Evolutionary conservation across 495 filamentous ascomycete genomes (phyloP), one percentile per base, ranked within the genome.

Genomic region (Neurospora hispaniola): DNA sequence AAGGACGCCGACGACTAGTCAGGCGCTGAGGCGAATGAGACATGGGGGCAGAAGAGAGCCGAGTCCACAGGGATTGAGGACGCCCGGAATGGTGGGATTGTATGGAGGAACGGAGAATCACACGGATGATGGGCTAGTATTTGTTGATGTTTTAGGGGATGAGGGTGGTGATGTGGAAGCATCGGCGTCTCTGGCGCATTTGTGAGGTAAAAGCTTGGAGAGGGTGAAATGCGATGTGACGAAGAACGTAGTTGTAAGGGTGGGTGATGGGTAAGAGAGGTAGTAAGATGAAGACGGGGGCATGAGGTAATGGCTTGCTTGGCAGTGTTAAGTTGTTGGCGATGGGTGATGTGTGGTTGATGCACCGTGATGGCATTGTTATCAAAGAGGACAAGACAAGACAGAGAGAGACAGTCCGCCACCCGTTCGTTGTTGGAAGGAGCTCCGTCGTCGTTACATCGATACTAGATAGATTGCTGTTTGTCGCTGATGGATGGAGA

Each of bases 91-190:
- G 68, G 74, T 69, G 71, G 84, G 83, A 11, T 77, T 86, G 40
- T 84, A 86, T 69, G 84, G 82, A 16, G 85, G 84, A 6, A 75
- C 76, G 39, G 85, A 87, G 75, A 87, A 86, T 66, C 54, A 66
- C 74, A 76, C 75, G 5, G 84, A 85, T 46, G 83, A 84, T 40
- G 73, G 73, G n/a, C 74, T 77, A 16, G 73, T 84, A 69, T 81
- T 82, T 71, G 74, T 80, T 35, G 76, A 81, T 70, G 76, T 78
- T 70, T 75, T 78, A 6, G 62, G 38, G 12, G 42, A 6, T 5
- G 59, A 69, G 46, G 62, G 40, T 2, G 54, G 5, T 62, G 23
- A 27, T 6, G 39, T 40, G 0, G 23, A 35, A 2, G 27, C 9
- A 38, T 6, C 4, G 31, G 27, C 23, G 54, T 3, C 23, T 12